Percentiles rank a stretch among this genome's conserved stretches.
Conservation (phyloP, 2,329 filamentous ascomycete genomes). For the Colletotrichum sidae region DNA sequence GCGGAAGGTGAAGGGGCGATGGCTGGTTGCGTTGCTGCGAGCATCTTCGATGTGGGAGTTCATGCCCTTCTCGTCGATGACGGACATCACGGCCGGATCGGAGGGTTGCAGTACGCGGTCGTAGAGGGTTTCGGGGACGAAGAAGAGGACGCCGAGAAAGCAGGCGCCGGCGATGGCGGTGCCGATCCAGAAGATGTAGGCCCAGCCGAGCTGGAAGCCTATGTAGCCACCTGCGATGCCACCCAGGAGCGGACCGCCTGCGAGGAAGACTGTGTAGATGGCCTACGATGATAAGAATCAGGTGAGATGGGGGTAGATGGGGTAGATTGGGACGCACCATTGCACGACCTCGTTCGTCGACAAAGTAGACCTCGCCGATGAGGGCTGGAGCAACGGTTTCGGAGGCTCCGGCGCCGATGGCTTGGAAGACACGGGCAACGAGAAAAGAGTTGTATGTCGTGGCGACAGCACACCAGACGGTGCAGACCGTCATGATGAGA, state of each 20-base stretch:
- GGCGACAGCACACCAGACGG: constrained; percentile 43
- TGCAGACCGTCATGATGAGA: constrained; percentile 42
- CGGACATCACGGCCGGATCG: neutral
- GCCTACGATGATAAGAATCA: constrained; percentile 29
- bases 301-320: neutral
- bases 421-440: constrained; percentile 47
- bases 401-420: constrained; percentile 47
- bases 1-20: constrained; percentile 9
- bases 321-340: constrained; percentile 41
- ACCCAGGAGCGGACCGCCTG: constrained; percentile 46
- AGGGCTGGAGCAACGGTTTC: constrained; percentile 49
- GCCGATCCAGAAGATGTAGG: constrained; percentile 47
- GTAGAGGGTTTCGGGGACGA: constrained; percentile 51
- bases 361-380: constrained; percentile 51
- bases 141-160: constrained; percentile 43
- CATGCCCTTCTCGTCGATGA: constrained; percentile 24
- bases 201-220: constrained; percentile 46
- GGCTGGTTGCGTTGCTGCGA: neutral
- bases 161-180: constrained; percentile 42
- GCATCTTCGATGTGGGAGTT: constrained; percentile 22
- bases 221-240: constrained; percentile 52
- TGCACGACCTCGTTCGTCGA: constrained; percentile 49
- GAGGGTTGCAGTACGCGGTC: constrained; percentile 31
- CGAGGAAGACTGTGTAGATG: constrained; percentile 48
- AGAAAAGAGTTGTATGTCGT: constrained; percentile 43